Conservation (phyloP, 306 rosid genomes). For the Sechiopsis laciniata region DNA sequence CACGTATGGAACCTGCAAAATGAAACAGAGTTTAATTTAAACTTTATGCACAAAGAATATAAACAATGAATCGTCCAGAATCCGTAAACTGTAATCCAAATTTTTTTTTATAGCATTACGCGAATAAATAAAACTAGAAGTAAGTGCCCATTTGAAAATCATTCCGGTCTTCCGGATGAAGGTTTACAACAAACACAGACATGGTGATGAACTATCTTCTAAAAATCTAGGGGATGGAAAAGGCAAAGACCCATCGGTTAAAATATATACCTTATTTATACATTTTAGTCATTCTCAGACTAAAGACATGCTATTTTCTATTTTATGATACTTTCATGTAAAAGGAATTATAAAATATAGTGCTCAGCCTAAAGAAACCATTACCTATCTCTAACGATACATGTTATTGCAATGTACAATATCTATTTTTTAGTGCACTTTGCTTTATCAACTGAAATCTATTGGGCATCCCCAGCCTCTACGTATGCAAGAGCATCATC, state of each 20-base stretch:
- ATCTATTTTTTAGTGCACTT: background rate
- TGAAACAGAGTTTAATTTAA: background rate
- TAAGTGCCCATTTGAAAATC: background rate
- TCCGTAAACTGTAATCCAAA: background rate
- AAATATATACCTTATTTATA: background rate
- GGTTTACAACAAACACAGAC: background rate
- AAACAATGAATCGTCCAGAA: background rate
- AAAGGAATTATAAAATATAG: background rate
- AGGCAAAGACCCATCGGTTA: background rate
- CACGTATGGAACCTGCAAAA: conserved; percentile 77
- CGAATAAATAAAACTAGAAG: background rate
- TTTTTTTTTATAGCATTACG: background rate
- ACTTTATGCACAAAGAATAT: background rate
- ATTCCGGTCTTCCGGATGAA: background rate
- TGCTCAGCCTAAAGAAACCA: background rate
- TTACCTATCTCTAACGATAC: background rate
- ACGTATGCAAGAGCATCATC: background rate
- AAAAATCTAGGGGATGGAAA: background rate
- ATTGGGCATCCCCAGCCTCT: background rate
- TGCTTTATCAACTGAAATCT: background rate
- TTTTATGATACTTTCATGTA: background rate
- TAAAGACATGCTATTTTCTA: background rate
- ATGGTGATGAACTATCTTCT: background rate
- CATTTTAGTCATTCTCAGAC: background rate
- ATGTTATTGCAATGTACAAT: background rate